Percentiles rank a stretch among this genome's conserved stretches.
Conservation (phyloP, 441 rosid species). For the Omphalea diandra region DNA sequence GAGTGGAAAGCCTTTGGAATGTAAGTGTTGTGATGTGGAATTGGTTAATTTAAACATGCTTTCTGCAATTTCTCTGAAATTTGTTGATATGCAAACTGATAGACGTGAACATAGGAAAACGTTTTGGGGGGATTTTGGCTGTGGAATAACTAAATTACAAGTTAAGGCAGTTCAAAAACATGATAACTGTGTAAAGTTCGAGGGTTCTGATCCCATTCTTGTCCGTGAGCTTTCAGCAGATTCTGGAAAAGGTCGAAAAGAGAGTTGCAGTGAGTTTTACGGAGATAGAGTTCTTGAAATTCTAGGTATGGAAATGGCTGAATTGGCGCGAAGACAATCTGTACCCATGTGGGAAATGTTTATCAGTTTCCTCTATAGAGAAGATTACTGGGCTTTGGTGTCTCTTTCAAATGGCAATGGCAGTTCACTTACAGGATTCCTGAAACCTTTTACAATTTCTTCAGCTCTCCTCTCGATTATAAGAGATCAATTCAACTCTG, state of each 20-base stretch:
- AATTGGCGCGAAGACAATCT: slow-evolving; percentile 35
- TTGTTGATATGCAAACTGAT: slow-evolving; percentile 22
- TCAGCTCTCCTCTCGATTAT: slow-evolving; percentile 54
- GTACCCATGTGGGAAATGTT: slow-evolving; percentile 74
- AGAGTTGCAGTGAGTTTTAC: slow-evolving; percentile 43
- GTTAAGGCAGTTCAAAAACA: slow-evolving; percentile 46
- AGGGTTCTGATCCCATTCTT: slow-evolving; percentile 45
- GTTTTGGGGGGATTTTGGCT: slow-evolving; percentile 36
- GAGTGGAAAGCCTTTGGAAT: slow-evolving; percentile 68
- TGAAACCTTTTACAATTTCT: slow-evolving; percentile 74
- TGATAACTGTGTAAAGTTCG: slow-evolving; percentile 37
- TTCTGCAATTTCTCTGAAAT: slow-evolving; percentile 18
- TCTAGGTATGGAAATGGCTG: slow-evolving; percentile 50
- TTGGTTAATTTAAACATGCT: slow-evolving; percentile 35
- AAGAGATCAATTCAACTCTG: slow-evolving; percentile 30
- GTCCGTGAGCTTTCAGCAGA: slow-evolving; percentile 38
- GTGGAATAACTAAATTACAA: slow-evolving; percentile 38
- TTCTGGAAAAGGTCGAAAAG: slow-evolving; percentile 31
- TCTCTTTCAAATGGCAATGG: slow-evolving; percentile 52
- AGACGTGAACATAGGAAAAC: slow-evolving; percentile 26
- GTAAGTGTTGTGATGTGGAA: slow-evolving; percentile 70
- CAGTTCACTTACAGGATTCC: slow-evolving; percentile 45
- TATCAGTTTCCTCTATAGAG: slow-evolving; percentile 65
- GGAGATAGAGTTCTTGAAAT: slow-evolving; percentile 59
- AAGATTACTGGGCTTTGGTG: slow-evolving; percentile 60